phyloP scores from a whole-genome alignment of 352 stramenopile species.

The Pythium aristosporum region DNA sequence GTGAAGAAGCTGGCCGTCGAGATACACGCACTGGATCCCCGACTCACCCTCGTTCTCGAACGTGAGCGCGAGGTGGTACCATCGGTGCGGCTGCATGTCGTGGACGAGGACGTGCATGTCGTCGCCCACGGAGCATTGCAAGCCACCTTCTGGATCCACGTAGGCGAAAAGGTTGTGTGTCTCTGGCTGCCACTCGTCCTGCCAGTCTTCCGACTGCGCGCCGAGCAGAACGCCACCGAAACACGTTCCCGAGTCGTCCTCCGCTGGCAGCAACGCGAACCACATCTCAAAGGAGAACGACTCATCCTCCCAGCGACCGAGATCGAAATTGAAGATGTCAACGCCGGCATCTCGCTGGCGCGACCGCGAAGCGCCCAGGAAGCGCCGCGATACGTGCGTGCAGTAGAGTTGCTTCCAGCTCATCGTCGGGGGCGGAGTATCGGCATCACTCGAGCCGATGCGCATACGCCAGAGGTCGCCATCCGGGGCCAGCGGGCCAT shows the following conservation, averaged over 20 bases:
- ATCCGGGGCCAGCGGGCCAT: not conserved
- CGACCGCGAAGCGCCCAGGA: not conserved
- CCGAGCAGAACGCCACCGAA: conserved; percentile 9
- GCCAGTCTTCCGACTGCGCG: conserved; percentile 12
- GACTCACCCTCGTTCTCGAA: not conserved
- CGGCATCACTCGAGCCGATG: too few relatives aligned
- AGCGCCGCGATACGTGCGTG: conserved; percentile 1
- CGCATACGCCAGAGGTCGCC: not conserved
- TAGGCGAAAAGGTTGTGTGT: not conserved
- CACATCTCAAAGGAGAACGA: conserved; percentile 10
- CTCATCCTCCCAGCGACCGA: not conserved
- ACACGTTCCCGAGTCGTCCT: not conserved
- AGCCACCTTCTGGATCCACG: not conserved
- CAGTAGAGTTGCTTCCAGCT: conserved; percentile 7
- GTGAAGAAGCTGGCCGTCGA: conserved; percentile 4
- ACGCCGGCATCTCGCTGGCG: not conserved
- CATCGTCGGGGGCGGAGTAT: not conserved
- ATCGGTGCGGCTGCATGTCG: not conserved
- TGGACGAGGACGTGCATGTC: not conserved
- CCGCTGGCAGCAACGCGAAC: conserved; percentile 11
- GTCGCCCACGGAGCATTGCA: conserved; percentile 11
- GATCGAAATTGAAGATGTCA: conserved; percentile 3
- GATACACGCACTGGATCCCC: conserved; percentile 12
- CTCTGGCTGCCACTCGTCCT: conserved; percentile 13
- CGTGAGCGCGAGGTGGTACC: conserved; percentile 17